phyloP scores from a whole-genome alignment of 129 eudicot species.

The Ambrosia artemisiifolia region DNA sequence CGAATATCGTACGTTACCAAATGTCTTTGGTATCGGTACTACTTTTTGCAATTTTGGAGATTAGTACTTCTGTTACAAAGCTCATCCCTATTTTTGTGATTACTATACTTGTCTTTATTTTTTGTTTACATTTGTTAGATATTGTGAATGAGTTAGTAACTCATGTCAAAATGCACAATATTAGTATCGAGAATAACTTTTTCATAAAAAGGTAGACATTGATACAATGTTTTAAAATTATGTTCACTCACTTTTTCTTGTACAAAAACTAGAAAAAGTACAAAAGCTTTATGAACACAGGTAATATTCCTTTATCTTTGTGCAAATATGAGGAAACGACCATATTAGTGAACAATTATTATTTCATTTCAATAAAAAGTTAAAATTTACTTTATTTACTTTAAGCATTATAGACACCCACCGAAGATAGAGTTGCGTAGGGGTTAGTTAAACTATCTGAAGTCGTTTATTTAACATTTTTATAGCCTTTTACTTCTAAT shows the following conservation, averaged over 20 bases:
- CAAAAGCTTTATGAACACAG: neutral
- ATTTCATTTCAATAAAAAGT: neutral
- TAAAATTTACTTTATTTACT: no score
- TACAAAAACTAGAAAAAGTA: neutral
- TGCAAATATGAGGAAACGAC: constrained; percentile 2
- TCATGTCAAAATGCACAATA: neutral
- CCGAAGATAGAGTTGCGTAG: no score
- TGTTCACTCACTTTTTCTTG: neutral
- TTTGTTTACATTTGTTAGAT: neutral
- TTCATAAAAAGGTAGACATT: neutral
- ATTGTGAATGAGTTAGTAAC: neutral
- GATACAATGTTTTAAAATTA: neutral
- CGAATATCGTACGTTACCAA: no score
- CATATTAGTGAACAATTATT: neutral
- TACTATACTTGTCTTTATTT: no score
- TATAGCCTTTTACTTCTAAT: no score
- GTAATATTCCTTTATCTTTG: neutral
- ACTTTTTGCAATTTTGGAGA: no score
- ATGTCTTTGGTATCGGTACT: no score
- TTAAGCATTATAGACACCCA: no score
- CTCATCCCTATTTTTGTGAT: no score
- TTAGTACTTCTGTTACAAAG: no score
- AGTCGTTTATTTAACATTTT: no score
- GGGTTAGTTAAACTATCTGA: no score
- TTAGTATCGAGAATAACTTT: neutral